Base-by-base conservation (phyloP, 805 yeast species). In the Millerozyma miso region DNA sequence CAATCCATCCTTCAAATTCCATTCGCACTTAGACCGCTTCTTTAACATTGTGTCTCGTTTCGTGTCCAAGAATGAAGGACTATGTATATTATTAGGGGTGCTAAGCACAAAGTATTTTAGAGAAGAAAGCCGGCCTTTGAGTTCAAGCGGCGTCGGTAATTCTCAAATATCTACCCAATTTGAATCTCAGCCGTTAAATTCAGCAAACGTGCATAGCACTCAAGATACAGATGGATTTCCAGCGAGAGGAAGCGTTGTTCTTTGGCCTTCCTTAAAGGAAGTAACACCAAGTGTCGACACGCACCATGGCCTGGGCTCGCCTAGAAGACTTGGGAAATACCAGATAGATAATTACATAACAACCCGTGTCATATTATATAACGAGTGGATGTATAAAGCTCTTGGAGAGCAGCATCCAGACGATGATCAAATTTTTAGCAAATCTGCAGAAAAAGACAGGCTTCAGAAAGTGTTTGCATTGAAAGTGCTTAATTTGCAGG, bases 331-430 rank as follows among this genome's bases (percentile, higher is more conserved):
- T 23, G 29, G 29, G 29, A 23, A 23, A 23, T 23, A 23, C 10
- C 29, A 23, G 10, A 23, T 55, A 17, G 61, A 58, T 16, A 45
- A 57, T 14, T 50, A 52, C 15, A 41, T 63, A 32, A 50, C 60
- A 3, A 46, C 55, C 3, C 47, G 67, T 20, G 42, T 65, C 3
- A 37, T 65, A 2, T 63, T 69, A 41, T 67, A 59, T 49, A 55
- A 54, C 31, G 73, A 69, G 47, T 68, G 72, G 72, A 59, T 53
- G 37, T 52, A 52, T 37, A 56, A 55, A 23, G 29, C 29, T 23
- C 29, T 23, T 7, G 29, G 29, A 23, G 29, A 23, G 10, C 29
- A 6, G 10, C 29, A 7, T 23, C 10, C 10, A 10, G 10, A 23
- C 29, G 10, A 23, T 7, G 29, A 23, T 23, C 10, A 23, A 10